Evolutionary conservation across 163 green algal genomes (phyloP).

Genomic region (Scenedesmus sp.): DNA sequence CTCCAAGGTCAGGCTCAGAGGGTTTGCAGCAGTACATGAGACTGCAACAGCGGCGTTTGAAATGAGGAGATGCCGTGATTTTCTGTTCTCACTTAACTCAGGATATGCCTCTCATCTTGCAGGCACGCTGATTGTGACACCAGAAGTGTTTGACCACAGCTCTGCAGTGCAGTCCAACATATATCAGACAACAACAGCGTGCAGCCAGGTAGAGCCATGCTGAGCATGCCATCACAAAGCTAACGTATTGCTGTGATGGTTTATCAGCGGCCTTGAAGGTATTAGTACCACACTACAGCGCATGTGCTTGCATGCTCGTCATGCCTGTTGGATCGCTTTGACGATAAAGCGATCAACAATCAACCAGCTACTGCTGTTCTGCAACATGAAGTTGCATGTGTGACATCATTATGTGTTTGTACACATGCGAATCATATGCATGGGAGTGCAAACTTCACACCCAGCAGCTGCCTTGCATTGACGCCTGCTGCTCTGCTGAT

Average conservation of each 20-base stretch:
- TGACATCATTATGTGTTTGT: too few relatives aligned
- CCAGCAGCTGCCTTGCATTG: too few relatives aligned
- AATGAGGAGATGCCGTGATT: neutral
- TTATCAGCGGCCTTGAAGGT: neutral
- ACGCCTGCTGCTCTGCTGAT: neutral
- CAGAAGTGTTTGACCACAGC: neutral
- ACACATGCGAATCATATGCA: too few relatives aligned
- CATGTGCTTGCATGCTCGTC: neutral
- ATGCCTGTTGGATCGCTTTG: neutral
- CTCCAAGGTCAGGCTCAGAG: neutral
- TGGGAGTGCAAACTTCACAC: too few relatives aligned
- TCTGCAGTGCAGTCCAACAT: too few relatives aligned
- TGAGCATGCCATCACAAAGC: neutral
- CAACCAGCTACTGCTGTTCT: neutral
- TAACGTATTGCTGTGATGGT: neutral
- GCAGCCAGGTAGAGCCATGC: neutral
- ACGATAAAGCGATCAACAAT: neutral
- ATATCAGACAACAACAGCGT: neutral
- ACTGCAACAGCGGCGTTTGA: neutral
- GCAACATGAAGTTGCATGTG: too few relatives aligned
- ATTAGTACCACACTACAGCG: neutral
- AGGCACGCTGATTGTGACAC: neutral
- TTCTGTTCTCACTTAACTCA: neutral
- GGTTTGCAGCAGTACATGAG: neutral
- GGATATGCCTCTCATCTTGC: neutral